Evolutionary conservation across 805 yeast genomes (phyloP), one percentile per base, ranked within the genome.

Genomic region (Tetrapisispora namnaoensis): DNA sequence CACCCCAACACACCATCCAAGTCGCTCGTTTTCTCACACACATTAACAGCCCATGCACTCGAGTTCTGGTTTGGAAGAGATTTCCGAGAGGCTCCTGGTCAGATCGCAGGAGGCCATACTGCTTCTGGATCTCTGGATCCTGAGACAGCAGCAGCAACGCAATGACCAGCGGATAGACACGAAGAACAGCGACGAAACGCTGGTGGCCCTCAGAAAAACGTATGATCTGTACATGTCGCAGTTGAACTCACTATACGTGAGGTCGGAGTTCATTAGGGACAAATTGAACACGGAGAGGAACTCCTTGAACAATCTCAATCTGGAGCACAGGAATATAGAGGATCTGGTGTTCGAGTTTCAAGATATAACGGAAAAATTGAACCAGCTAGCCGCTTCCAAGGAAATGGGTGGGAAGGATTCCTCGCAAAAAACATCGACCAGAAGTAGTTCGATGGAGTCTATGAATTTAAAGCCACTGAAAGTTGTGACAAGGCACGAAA

Each of bases 91-190:
- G 16, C 49, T 63, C 37, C 46, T 65, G 35, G 49, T 46, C 9
- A 55, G 63, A 34, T 61, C 67, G 1, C 62, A 62, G 44, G 66
- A 63, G 30, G 65, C 66, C 34, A 54, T 63, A 4, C 41, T 53
- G 38, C 67, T 59, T 42, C 48, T 63, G 35, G 68, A 62, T 42
- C 42, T 54, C 18, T 61, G 66, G 60, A 54, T 63, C 2, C 53
- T 59, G 39, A 52, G 57, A 30, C 60, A 63, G 46, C 57, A 57
- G 38, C 36, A 22, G 5, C 27, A 27, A 14, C 24, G 35, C 17
- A 44, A 36, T 6, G 30, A 20, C 21, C 35, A 32, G n/a, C 6
- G 35, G 13, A 7, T 14, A 32, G 42, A 44, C 18, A 32, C 44
- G 3, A 16, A 14, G 13, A 21, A 38, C 6, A 18, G 22, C 8